phyloP scores from a whole-genome alignment of 2,329 filamentous ascomycete genomes.

The Tolypocladium sp. region DNA sequence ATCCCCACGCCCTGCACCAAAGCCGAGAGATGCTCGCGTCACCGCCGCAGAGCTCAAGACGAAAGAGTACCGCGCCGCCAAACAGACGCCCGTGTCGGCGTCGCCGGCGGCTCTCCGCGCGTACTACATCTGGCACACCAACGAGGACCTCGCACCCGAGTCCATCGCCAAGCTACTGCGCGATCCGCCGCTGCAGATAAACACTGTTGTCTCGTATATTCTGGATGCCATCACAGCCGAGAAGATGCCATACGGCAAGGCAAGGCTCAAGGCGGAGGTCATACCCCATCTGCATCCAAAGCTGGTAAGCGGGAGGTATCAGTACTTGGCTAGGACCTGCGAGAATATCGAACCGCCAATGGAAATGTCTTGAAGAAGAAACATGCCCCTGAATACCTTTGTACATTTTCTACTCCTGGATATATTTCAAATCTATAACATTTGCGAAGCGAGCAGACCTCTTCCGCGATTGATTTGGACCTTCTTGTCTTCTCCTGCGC shows the following conservation, averaged over 20 bases:
- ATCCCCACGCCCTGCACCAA: neutral
- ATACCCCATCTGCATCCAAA: slow-evolving; percentile 22
- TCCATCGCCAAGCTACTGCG: slow-evolving; percentile 47
- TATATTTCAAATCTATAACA: neutral
- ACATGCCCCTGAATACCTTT: neutral
- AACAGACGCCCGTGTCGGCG: slow-evolving; percentile 11
- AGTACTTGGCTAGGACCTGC: slow-evolving; percentile 15
- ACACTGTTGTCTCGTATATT: slow-evolving; percentile 51
- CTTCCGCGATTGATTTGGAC: slow-evolving; percentile 80
- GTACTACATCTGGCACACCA: slow-evolving; percentile 55
- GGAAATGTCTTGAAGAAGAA: neutral
- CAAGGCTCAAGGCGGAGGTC: slow-evolving; percentile 35
- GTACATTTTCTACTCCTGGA: neutral
- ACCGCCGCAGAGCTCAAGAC: slow-evolving; percentile 31
- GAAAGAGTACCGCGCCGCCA: slow-evolving; percentile 24
- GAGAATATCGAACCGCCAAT: slow-evolving; percentile 1
- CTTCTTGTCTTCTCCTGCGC: slow-evolving; percentile 84
- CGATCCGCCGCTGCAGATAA: slow-evolving; percentile 46
- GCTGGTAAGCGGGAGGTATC: slow-evolving; percentile 13
- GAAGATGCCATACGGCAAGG: slow-evolving; percentile 37
- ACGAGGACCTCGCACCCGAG: slow-evolving; percentile 36
- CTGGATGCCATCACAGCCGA: slow-evolving; percentile 44
- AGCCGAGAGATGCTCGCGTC: slow-evolving; percentile 28
- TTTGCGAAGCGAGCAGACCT: slow-evolving; percentile 33
- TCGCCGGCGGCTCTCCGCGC: slow-evolving; percentile 36